A percentile compares a stretch with the other conserved stretches of the same genome.
Conservation (phyloP, 139 green algal species). For the Coelastrella sp. region DNA sequence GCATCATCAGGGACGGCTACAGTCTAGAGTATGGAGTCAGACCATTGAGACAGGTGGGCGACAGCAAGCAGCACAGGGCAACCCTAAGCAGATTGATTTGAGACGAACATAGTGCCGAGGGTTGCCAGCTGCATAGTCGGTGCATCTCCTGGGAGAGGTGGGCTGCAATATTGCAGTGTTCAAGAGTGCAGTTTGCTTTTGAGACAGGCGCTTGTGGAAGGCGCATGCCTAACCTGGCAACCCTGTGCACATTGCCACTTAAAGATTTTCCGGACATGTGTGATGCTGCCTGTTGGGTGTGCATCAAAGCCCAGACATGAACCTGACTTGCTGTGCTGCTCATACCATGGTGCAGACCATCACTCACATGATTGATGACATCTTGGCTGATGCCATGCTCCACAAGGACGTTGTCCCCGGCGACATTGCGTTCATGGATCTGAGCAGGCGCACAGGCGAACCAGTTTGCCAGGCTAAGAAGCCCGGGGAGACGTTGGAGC, state of each 20-base stretch:
- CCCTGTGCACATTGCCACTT: no score
- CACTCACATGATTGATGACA: constrained; percentile 41
- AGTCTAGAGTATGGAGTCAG: constrained; percentile 77
- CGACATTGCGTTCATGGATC: constrained; percentile 37
- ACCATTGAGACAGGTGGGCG: constrained; percentile 73
- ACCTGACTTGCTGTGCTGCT: not conserved
- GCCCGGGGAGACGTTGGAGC: constrained; percentile 3
- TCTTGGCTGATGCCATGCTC: constrained; percentile 41
- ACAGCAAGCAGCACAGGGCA: not conserved
- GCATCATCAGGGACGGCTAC: constrained; percentile 77
- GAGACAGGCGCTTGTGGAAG: no score
- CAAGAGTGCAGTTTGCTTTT: no score
- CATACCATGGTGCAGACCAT: constrained; percentile 9
- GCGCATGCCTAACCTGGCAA: no score
- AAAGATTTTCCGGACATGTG: no score
- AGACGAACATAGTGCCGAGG: not conserved
- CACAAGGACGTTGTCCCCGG: constrained; percentile 1
- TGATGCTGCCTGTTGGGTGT: no score
- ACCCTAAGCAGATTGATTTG: not conserved
- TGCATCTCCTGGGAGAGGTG: no score
- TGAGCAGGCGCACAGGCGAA: constrained; percentile 12
- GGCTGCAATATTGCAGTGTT: no score
- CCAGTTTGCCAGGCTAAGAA: not conserved
- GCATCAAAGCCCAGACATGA: no score
- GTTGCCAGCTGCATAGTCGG: not conserved